phyloP scores from a whole-genome alignment of 768 basidiomycete species.

The Russula ochroleuca region DNA sequence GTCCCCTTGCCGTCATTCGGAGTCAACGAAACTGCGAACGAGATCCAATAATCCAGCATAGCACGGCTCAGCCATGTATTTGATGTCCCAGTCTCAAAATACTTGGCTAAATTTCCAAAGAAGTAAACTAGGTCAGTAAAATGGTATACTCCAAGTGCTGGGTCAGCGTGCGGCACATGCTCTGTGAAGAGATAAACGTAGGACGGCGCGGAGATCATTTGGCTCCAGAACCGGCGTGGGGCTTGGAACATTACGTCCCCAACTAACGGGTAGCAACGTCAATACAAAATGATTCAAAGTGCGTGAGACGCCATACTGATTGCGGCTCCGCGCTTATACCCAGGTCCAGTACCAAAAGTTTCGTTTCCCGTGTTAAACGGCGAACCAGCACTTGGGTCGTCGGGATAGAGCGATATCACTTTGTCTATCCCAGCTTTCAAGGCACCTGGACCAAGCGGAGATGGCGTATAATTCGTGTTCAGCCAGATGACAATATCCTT shows the following conservation, averaged over 20 bases:
- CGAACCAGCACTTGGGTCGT: slow-evolving; percentile 41
- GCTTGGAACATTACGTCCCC: slow-evolving; percentile 43
- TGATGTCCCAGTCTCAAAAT: background rate
- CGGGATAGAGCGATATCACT: slow-evolving; percentile 41
- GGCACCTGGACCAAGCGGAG: slow-evolving; percentile 16
- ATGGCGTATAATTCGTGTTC: slow-evolving; percentile 23
- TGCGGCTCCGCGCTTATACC: slow-evolving; percentile 40
- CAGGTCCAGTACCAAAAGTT: slow-evolving; percentile 41
- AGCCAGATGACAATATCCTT: slow-evolving; percentile 9
- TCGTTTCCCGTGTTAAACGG: slow-evolving; percentile 46
- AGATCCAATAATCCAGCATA: slow-evolving; percentile 47
- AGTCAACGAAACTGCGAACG: slow-evolving; percentile 42
- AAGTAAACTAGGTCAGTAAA: slow-evolving; percentile 29
- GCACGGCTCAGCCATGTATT: slow-evolving; percentile 31
- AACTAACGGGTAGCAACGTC: slow-evolving; percentile 21
- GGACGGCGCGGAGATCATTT: slow-evolving; percentile 38
- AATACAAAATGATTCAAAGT: background rate
- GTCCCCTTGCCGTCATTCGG: slow-evolving; percentile 44
- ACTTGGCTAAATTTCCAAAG: slow-evolving; percentile 14
- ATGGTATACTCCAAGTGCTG: slow-evolving; percentile 27
- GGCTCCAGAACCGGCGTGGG: slow-evolving; percentile 40
- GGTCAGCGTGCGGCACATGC: slow-evolving; percentile 28
- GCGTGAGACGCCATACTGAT: slow-evolving; percentile 26
- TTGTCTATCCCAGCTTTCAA: slow-evolving; percentile 29
- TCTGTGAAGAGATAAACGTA: slow-evolving; percentile 46